Base-by-base conservation (phyloP, 192 early-diverging fungal species). In the Coemansia sp. region DNA sequence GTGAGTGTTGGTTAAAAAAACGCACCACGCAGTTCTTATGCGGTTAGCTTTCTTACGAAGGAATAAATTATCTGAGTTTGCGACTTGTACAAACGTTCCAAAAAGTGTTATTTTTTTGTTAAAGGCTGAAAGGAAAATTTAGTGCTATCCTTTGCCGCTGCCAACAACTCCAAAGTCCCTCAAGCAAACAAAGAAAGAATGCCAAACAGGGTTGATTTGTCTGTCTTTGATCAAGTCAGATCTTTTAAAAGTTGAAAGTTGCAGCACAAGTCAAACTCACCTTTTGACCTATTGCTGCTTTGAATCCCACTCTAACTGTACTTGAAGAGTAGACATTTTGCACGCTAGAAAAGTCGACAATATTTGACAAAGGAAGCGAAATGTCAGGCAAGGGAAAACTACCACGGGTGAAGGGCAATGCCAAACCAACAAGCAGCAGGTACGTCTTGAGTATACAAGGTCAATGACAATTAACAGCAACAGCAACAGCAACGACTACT, bases 361-460 rank as follows among this genome's bases (percentile, higher is more conserved):
- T 44, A 44, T 16, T 44, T 44, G 38, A 14, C 12, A 44, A 44
- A 44, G 38, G 38, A 64, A 41, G 31, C 7, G 22, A 54, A 73
- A 76, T 75, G 73, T 76, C 73, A 21, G 64, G 67, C 49, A 78
- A 78, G 44, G 64, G 84, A 60, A 90, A 86, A 44, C 75, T 84
- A 41, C 82, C 87, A 30, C 84, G 91, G 60, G 88, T 89, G 47
- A 95, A 94, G 80, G 92, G 92, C 55, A 93, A 92, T 67, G 81
- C 88, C 51, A 86, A 92, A 69, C 90, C 93, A 21, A 88, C 93
- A 18, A 92, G 86, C 65, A 91, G 89, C 87, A 92, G 92, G 93
- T 93, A 87, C 58, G 57, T 24, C 49, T 24, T 30, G 47, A 10
- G 25, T 5, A 23, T 44, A 44, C 38, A 16, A 44, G 38, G 12